Conservation (phyloP, 2,329 filamentous ascomycete genomes). For the Hawksworthiomyces lignivorus region DNA sequence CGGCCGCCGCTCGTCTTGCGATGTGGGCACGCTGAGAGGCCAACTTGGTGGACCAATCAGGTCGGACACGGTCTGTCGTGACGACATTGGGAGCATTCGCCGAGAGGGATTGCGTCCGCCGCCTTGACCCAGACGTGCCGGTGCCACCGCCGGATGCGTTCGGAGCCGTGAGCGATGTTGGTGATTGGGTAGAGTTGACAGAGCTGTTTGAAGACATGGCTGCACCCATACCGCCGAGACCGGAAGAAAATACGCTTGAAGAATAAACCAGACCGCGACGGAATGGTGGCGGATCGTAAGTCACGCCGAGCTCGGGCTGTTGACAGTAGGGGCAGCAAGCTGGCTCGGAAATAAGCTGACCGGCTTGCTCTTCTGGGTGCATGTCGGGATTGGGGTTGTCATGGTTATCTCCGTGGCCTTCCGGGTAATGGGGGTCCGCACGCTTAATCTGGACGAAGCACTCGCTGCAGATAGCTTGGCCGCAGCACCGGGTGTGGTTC, state of each 20-base stretch:
- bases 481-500: conserved; percentile 90
- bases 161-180: conserved; percentile 25
- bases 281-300: conserved; percentile 83
- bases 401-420: conserved; percentile 54
- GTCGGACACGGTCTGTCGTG: conserved; percentile 84
- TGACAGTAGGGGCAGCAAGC: conserved; percentile 93
- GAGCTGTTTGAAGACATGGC: conserved; percentile 86
- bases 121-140: conserved; percentile 22
- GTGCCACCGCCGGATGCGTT: background rate
- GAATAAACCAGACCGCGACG: conserved; percentile 72
- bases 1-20: conserved; percentile 79
- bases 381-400: conserved; percentile 18
- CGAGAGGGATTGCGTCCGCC: conserved; percentile 57
- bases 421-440: conserved; percentile 80
- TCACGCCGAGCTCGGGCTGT: conserved; percentile 92
- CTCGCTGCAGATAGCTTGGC: conserved; percentile 94
- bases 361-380: conserved; percentile 43
- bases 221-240: conserved; percentile 41
- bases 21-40: conserved; percentile 77
- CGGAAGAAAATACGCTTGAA: conserved; percentile 34
- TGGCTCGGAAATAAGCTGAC: conserved; percentile 79
- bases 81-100: conserved; percentile 79
- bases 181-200: conserved; percentile 51
- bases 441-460: conserved; percentile 99
- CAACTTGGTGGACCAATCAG: conserved; percentile 90